These are phyloP conservation scores for Diaporthe vaccinii DNA, from an alignment of 2,329 filamentous ascomycete genomes.

Conservation along the genomic window DNA sequence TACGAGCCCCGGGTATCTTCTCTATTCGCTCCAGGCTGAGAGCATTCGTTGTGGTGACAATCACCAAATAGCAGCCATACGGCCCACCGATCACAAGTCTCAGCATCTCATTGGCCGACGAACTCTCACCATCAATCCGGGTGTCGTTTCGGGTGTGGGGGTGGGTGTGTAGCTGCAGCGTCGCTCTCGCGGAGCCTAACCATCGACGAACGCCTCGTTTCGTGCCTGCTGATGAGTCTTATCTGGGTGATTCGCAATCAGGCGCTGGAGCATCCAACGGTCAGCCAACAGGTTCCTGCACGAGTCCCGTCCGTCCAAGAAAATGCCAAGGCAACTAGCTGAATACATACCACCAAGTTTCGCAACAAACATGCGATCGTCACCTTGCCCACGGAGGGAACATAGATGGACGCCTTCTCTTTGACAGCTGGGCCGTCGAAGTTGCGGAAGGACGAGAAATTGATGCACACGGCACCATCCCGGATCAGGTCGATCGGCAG, in stretches of 20 bases:
- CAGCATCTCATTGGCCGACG: neutral
- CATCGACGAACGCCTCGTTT: constrained; percentile 58
- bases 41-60: neutral
- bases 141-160: neutral
- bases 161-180: neutral
- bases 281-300: neutral
- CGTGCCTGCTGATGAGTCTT: constrained; percentile 55
- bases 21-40: constrained; percentile 23
- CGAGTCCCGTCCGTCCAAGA: neutral
- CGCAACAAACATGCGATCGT: constrained; percentile 92
- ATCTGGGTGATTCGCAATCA: constrained; percentile 63
- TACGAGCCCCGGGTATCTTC: constrained; percentile 39
- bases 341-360: constrained; percentile 82
- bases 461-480: constrained; percentile 97
- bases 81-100: neutral
- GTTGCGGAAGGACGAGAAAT: constrained; percentile 97
- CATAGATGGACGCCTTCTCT: constrained; percentile 96
- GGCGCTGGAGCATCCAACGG: constrained; percentile 53
- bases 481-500: constrained; percentile 86
- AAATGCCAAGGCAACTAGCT: constrained; percentile 45
- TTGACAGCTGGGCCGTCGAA: constrained; percentile 89
- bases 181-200: constrained; percentile 44
- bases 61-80: constrained; percentile 13
- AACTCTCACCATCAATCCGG: neutral
- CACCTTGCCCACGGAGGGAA: constrained; percentile 96